Evolutionary conservation across 768 basidiomycete genomes (phyloP).

Genomic region (Megacollybia marginata): DNA sequence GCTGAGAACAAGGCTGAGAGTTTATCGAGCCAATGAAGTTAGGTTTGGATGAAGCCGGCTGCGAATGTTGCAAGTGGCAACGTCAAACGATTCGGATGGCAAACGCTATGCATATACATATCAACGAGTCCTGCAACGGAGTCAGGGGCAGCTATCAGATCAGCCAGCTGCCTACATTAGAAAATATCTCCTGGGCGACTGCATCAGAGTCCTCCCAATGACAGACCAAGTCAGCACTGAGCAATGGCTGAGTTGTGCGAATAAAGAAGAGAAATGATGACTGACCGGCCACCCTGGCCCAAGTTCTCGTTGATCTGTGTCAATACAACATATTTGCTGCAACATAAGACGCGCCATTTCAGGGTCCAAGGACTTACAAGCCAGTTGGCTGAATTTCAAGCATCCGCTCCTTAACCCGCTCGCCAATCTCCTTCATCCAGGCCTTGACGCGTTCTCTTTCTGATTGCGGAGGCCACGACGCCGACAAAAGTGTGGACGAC

Average conservation of each 20-base stretch:
- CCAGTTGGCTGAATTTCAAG: conserved; percentile 73
- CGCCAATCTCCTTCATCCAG: conserved; percentile 81
- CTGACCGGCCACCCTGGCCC: conserved; percentile 80
- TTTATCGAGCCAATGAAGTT: too few species aligned
- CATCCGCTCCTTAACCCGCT: conserved; percentile 83
- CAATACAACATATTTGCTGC: conserved; percentile 80
- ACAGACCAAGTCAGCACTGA: conserved; percentile 72
- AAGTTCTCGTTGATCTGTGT: conserved; percentile 82
- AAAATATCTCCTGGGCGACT: conserved; percentile 71
- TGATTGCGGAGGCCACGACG: conserved; percentile 59
- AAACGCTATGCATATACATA: conserved; percentile 59
- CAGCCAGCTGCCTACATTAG: conserved; percentile 49
- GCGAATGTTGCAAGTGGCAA: too few species aligned
- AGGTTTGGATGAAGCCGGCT: too few species aligned
- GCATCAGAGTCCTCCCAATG: conserved; percentile 87
- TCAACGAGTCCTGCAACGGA: conserved; percentile 54
- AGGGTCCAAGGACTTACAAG: conserved; percentile 50
- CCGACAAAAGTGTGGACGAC: conserved; percentile 56
- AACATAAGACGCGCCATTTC: conserved; percentile 3
- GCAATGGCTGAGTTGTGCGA: not conserved
- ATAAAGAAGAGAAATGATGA: conserved; percentile 3
- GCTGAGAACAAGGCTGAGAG: too few species aligned
- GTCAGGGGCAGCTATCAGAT: conserved; percentile 4
- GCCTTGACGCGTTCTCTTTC: conserved; percentile 64
- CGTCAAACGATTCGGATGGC: conserved; percentile 38